Evolutionary conservation across 495 filamentous ascomycete species (phyloP).

Genomic region (Penicillium goetzii): DNA sequence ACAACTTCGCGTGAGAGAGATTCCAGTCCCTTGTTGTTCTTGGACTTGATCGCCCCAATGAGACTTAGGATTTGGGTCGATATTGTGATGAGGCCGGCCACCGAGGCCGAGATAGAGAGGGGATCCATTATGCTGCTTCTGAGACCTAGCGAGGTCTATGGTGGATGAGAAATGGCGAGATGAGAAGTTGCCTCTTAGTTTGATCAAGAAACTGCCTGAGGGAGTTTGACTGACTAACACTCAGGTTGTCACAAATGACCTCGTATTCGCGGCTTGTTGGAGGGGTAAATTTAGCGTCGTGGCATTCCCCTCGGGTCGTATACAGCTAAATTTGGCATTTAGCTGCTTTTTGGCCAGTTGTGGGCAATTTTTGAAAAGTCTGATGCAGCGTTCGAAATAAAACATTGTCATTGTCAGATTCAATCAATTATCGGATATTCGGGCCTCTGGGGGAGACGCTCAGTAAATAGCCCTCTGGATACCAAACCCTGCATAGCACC

Average conservation of each 20-base stretch:
- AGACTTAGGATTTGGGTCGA: constrained; percentile 12
- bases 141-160: neutral
- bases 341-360: neutral
- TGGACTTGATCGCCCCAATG: constrained; percentile 11
- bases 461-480: too few relatives aligned
- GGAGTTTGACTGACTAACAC: neutral
- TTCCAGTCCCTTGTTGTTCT: constrained; percentile 13
- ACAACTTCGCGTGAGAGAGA: constrained; percentile 5
- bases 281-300: constrained; percentile 2
- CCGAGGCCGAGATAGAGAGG: constrained; percentile 14
- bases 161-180: neutral
- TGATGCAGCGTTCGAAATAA: neutral
- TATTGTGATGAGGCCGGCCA: constrained; percentile 16
- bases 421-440: neutral
- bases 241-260: neutral
- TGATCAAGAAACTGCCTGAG: neutral
- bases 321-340: neutral
- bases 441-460: neutral
- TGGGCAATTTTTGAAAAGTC: neutral
- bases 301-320: neutral
- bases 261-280: constrained; percentile 8
- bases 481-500: too few relatives aligned
- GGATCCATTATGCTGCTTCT: constrained; percentile 5
- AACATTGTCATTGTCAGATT: neutral
- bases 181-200: neutral